A percentile compares a stretch with the other conserved stretches of the same genome.
phyloP scores from a whole-genome alignment of 495 filamentous ascomycete genomes.

The Cenococcum geophilum region DNA sequence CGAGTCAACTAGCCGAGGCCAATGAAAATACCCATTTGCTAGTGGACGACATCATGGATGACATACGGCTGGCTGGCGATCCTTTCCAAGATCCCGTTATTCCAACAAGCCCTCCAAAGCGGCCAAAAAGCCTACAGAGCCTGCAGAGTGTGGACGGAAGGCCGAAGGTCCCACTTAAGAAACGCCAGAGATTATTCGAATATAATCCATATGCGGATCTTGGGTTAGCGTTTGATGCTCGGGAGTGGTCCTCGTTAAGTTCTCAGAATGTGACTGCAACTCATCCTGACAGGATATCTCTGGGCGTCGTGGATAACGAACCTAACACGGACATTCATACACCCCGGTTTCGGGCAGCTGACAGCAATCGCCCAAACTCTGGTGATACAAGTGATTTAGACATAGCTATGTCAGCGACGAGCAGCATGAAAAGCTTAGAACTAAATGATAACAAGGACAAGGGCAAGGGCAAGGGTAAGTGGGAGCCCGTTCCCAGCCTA shows the following conservation, averaged over 20 bases:
- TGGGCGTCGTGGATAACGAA: background rate
- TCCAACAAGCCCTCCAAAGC: background rate
- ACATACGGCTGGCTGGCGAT: background rate
- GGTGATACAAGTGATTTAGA: background rate
- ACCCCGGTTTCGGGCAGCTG: background rate
- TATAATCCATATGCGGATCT: constrained; percentile 6
- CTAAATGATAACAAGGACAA: background rate
- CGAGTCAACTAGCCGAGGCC: background rate
- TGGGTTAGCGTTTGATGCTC: background rate
- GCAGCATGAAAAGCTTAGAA: background rate
- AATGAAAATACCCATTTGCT: background rate
- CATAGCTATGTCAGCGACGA: background rate
- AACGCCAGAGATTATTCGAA: constrained; percentile 12
- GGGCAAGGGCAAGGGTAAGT: background rate
- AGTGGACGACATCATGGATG: constrained; percentile 14
- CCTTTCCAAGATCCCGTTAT: background rate
- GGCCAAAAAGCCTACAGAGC: constrained; percentile 20
- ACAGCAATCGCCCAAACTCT: background rate
- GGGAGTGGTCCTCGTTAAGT: background rate
- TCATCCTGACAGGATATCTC: no score
- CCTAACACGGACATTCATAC: background rate
- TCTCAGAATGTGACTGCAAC: no score
- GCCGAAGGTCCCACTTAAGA: constrained; percentile 19
- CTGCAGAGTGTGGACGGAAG: constrained; percentile 10
- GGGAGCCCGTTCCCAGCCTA: background rate